phyloP scores from a whole-genome alignment of 768 basidiomycete species.

The Krasilnikovozyma curviuscula region DNA sequence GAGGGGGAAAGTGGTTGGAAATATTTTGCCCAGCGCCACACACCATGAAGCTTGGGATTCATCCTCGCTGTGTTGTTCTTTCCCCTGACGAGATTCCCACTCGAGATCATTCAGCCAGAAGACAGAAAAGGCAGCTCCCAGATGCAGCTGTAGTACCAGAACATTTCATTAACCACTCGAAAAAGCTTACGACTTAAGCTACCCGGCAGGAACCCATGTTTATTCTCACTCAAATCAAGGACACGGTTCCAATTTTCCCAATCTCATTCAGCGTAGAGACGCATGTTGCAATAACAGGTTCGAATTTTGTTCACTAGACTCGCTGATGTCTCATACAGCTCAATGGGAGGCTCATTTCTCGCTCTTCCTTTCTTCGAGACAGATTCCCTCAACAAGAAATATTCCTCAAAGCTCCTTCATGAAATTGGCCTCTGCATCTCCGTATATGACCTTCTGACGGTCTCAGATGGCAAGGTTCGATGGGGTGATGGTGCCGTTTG shows the following conservation, averaged over 20 bases:
- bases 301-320: conserved; percentile 34
- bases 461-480: conserved; percentile 75
- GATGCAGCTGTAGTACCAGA: too few relatives aligned
- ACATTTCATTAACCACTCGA: too few relatives aligned
- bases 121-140: too few relatives aligned
- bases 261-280: conserved; percentile 60
- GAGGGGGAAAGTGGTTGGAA: too few relatives aligned
- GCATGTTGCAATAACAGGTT: conserved; percentile 59
- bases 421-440: conserved; percentile 81
- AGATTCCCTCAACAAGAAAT: conserved; percentile 27
- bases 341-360: background rate
- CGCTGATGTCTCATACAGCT: background rate
- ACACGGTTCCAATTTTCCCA: conserved; percentile 76
- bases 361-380: background rate
- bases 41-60: too few relatives aligned
- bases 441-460: conserved; percentile 67
- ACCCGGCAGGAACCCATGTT: conserved; percentile 16
- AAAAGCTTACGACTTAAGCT: background rate
- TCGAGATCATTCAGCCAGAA: too few relatives aligned
- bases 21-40: too few relatives aligned
- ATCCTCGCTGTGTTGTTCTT: too few relatives aligned
- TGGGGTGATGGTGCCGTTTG: conserved; percentile 90
- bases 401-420: conserved; percentile 62
- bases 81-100: too few relatives aligned
- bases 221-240: conserved; percentile 28